A percentile compares a stretch with the other conserved stretches of the same genome.
phyloP scores from a whole-genome alignment of 768 basidiomycete genomes.

The Podaxis sp. region DNA sequence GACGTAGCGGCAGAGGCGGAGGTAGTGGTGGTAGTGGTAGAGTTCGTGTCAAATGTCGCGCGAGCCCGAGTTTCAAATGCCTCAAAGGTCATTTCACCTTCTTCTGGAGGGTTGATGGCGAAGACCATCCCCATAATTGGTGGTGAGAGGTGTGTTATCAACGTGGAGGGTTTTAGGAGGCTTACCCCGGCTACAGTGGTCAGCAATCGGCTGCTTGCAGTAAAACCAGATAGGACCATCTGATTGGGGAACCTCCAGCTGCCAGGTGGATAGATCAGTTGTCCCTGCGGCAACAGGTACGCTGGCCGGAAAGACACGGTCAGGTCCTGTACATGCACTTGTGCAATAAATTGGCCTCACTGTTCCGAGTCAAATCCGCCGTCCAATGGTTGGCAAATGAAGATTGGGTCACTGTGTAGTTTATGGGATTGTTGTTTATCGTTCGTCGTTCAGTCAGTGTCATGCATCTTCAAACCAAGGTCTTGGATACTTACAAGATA shows the following conservation, averaged over 20 bases:
- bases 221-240: constrained; percentile 53
- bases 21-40: constrained; percentile 19
- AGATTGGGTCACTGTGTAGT: constrained; percentile 48
- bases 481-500: constrained; percentile 36
- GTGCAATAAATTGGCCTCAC: constrained; percentile 24
- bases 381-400: constrained; percentile 33
- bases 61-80: constrained; percentile 50
- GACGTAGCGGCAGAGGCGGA: constrained; percentile 10
- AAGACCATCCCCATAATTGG: constrained; percentile 59
- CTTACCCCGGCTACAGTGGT: constrained; percentile 47
- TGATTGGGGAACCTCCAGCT: constrained; percentile 37
- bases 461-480: background rate
- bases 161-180: no score
- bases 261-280: constrained; percentile 34
- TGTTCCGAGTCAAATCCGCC: constrained; percentile 35
- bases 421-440: constrained; percentile 39
- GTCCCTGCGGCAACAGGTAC: constrained; percentile 40
- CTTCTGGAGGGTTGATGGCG: constrained; percentile 55
- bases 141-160: background rate
- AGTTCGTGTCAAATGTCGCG: constrained; percentile 19
- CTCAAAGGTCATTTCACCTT: constrained; percentile 32
- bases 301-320: constrained; percentile 15
- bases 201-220: constrained; percentile 43
- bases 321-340: background rate
- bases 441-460: background rate